These are phyloP conservation scores for Claviceps sorghi DNA, from an alignment of 2,329 filamentous ascomycete species.

Conservation along the genomic window DNA sequence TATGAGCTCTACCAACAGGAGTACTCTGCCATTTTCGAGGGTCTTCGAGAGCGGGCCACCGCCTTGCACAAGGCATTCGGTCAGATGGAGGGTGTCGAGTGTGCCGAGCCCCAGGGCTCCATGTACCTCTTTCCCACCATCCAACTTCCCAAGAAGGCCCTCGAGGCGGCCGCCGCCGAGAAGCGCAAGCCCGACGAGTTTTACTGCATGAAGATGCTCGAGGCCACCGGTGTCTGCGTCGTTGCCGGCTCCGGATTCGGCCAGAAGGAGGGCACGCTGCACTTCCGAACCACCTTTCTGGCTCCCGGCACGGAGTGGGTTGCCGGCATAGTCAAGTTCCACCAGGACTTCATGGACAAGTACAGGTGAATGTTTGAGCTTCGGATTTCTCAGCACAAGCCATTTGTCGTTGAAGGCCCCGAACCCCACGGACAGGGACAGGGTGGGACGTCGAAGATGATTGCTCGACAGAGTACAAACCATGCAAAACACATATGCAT, in stretches of 20 bases:
- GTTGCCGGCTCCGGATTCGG: conserved; percentile 89
- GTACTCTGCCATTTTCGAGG: conserved; percentile 67
- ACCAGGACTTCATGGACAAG: conserved; percentile 79
- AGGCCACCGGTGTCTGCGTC: conserved; percentile 88
- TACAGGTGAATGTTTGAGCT: conserved; percentile 31
- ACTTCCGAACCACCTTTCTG: conserved; percentile 94
- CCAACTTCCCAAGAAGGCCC: conserved; percentile 58
- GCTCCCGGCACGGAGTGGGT: conserved; percentile 95
- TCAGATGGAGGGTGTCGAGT: conserved; percentile 91
- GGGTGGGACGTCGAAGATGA: too few relatives aligned
- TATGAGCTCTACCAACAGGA: conserved; percentile 73
- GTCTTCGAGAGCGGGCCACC: conserved; percentile 62
- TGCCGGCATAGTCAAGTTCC: conserved; percentile 73
- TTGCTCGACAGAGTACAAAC: too few relatives aligned
- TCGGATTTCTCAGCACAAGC: too few relatives aligned
- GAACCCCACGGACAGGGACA: too few relatives aligned
- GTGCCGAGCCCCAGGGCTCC: conserved; percentile 75
- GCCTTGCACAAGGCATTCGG: conserved; percentile 83
- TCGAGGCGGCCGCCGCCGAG: conserved; percentile 60
- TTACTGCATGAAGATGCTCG: conserved; percentile 81
- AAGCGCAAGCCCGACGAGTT: conserved; percentile 75
- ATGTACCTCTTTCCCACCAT: conserved; percentile 99
- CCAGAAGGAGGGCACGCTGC: conserved; percentile 77
- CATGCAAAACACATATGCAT: too few relatives aligned
- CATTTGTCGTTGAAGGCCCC: too few relatives aligned